Evolutionary conservation across 257 asterid species (phyloP).

Genomic region (Solanum medicagineum): DNA sequence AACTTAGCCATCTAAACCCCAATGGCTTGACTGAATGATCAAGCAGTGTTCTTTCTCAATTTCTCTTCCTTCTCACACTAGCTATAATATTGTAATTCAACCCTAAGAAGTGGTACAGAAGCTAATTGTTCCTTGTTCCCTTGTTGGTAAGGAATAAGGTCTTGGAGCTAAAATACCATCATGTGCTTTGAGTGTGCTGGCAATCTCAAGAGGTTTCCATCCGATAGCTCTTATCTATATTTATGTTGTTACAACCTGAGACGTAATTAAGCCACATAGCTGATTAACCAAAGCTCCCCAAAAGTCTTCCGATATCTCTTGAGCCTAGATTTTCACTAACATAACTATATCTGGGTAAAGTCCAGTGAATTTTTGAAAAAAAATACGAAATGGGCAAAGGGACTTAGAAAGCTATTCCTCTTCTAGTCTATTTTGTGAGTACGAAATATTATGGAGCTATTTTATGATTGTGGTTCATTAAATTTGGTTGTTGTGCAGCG

Average conservation of each 20-base stretch:
- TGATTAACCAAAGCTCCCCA: not conserved
- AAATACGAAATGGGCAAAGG: not conserved
- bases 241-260: not conserved
- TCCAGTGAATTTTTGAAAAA: not conserved
- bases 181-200: not conserved
- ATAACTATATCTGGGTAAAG: not conserved
- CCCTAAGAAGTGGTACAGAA: not conserved
- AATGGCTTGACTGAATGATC: not conserved
- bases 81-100: not conserved
- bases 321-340: not conserved
- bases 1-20: not conserved
- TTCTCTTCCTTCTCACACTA: not conserved
- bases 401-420: not conserved
- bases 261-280: not conserved
- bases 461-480: not conserved
- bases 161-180: not conserved
- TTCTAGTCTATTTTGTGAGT: not conserved
- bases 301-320: not conserved
- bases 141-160: not conserved
- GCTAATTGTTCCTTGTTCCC: not conserved
- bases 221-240: not conserved
- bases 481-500: constrained; percentile 32
- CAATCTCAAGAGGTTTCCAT: not conserved
- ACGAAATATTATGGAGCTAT: not conserved
- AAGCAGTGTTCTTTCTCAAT: not conserved